Conservation (phyloP, 192 early-diverging fungal species). For the Funneliformis geosporum region DNA sequence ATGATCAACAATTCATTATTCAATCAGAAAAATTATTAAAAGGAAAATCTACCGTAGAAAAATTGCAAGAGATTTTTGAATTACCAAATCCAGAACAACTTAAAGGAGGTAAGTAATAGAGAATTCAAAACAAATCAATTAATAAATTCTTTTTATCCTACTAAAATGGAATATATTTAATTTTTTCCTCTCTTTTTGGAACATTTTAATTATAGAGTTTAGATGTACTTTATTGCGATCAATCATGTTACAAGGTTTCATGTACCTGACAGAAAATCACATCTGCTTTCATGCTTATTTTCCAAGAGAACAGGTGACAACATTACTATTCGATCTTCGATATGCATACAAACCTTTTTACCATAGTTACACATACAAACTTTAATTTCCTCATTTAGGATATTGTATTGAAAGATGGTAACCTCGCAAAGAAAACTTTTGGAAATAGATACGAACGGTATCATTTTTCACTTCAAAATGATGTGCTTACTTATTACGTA, state of each 20-base stretch:
- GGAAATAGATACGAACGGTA: slow-evolving; percentile 50
- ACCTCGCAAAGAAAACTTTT: slow-evolving; percentile 47
- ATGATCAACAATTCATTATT: neutral
- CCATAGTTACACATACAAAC: neutral
- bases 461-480: slow-evolving; percentile 65
- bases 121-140: too few species aligned
- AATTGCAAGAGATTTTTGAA: slow-evolving; percentile 36
- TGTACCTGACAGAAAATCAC: slow-evolving; percentile 65
- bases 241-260: slow-evolving; percentile 62
- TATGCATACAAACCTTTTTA: too few species aligned
- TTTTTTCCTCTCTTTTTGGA: slow-evolving; percentile 1
- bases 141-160: neutral
- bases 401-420: slow-evolving; percentile 54
- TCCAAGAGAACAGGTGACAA: slow-evolving; percentile 49
- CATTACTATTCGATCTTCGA: neutral
- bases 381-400: slow-evolving; percentile 36
- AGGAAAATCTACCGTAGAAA: slow-evolving; percentile 28
- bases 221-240: slow-evolving; percentile 66
- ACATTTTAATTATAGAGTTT: slow-evolving; percentile 48
- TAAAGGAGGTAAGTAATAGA: slow-evolving; percentile 31
- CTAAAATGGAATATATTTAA: too few species aligned
- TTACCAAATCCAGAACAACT: slow-evolving; percentile 29
- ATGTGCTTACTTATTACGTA: slow-evolving; percentile 56
- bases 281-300: slow-evolving; percentile 69
- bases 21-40: slow-evolving; percentile 11